Conservation (phyloP, 352 stramenopile species). For the Pythium graminicola region DNA sequence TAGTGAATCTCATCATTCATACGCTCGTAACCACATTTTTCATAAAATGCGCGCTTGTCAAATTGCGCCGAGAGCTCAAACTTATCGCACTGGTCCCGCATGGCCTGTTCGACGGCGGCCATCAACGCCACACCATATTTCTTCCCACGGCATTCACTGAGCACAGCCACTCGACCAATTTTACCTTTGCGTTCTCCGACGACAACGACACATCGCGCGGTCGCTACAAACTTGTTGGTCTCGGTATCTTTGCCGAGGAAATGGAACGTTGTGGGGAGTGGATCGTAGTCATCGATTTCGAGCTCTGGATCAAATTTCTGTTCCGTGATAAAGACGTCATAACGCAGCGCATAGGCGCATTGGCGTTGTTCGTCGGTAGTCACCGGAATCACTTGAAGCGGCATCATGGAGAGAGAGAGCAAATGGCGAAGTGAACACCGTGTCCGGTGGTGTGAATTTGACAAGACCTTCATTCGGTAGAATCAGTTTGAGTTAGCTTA, state of each 20-base stretch:
- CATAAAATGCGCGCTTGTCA: constrained; percentile 55
- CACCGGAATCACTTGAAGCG: constrained; percentile 24
- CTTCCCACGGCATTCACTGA: constrained; percentile 48
- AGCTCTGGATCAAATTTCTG: constrained; percentile 34
- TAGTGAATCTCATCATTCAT: constrained; percentile 46
- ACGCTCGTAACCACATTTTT: constrained; percentile 57
- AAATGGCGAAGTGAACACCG: constrained; percentile 1
- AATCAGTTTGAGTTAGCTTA: not conserved
- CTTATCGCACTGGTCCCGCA: constrained; percentile 27
- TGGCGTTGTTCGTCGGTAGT: constrained; percentile 34
- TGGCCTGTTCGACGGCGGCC: constrained; percentile 27
- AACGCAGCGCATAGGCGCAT: constrained; percentile 34
- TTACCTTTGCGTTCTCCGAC: constrained; percentile 30
- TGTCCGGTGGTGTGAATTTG: not conserved
- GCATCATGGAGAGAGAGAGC: constrained; percentile 1
- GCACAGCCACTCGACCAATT: constrained; percentile 54
- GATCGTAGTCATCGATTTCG: constrained; percentile 47
- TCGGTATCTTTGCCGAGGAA: constrained; percentile 51
- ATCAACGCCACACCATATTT: constrained; percentile 41
- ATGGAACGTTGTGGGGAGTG: constrained; percentile 33
- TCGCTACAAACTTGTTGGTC: constrained; percentile 42
- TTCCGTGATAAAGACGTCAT: constrained; percentile 52
- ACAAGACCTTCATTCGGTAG: not conserved
- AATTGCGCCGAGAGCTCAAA: constrained; percentile 46
- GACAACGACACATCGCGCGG: constrained; percentile 38